phyloP scores from a whole-genome alignment of 2,329 filamentous ascomycete species.

The Tolypocladium guangdongense region DNA sequence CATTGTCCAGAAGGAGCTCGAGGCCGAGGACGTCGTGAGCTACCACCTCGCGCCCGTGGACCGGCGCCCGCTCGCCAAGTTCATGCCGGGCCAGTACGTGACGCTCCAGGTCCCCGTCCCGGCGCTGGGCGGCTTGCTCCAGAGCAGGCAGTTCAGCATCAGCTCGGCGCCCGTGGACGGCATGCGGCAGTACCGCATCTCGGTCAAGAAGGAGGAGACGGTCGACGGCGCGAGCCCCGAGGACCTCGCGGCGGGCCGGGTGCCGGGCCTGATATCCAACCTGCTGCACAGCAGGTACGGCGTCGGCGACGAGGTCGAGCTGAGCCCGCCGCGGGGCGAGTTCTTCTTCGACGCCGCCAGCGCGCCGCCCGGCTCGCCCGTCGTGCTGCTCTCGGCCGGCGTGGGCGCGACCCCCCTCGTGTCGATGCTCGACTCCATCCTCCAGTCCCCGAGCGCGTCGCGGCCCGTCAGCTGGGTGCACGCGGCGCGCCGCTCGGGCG shows the following conservation, averaged over 20 bases:
- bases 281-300: constrained; percentile 35
- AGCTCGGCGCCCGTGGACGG: constrained; percentile 43
- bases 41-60: constrained; percentile 60
- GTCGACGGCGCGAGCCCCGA: constrained; percentile 14
- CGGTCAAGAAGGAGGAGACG: constrained; percentile 55
- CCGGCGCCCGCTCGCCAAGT: constrained; percentile 42
- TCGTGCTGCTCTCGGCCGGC: constrained; percentile 57
- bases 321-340: constrained; percentile 45
- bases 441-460: constrained; percentile 14
- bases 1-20: constrained; percentile 49
- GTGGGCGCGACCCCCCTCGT: constrained; percentile 58
- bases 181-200: constrained; percentile 57
- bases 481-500: constrained; percentile 37
- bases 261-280: constrained; percentile 41
- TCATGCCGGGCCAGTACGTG: constrained; percentile 63
- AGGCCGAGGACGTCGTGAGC: constrained; percentile 50
- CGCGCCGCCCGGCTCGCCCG: constrained; percentile 34
- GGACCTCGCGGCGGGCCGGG: constrained; percentile 20
- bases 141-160: constrained; percentile 67
- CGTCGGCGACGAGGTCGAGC: constrained; percentile 41
- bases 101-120: constrained; percentile 53
- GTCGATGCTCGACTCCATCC: constrained; percentile 50
- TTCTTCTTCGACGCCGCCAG: constrained; percentile 47
- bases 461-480: constrained; percentile 54
- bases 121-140: constrained; percentile 45